Conservation (phyloP, 768 basidiomycete genomes). For the Kwoniella heveanensis region DNA sequence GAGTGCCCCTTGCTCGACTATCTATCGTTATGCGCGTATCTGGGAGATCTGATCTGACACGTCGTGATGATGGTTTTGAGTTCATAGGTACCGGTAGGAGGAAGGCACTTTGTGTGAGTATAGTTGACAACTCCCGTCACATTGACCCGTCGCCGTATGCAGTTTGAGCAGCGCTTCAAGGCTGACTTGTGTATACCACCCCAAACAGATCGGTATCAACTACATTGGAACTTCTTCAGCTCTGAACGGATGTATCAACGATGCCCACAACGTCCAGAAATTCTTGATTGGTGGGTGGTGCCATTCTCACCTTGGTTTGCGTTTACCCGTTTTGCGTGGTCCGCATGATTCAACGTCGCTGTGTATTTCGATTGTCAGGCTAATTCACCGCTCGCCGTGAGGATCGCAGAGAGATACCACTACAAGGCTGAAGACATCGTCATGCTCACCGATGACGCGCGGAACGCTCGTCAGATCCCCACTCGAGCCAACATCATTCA, state of each 20-base stretch:
- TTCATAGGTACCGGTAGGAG: constrained; percentile 65
- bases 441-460: constrained; percentile 75
- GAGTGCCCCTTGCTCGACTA: constrained; percentile 19
- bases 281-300: constrained; percentile 63
- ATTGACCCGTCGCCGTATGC: too few relatives aligned
- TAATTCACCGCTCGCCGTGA: too few relatives aligned
- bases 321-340: too few relatives aligned
- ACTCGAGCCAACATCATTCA: constrained; percentile 80
- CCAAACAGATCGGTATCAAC: constrained; percentile 73
- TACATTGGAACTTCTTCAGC: constrained; percentile 71
- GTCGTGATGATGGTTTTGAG: background rate
- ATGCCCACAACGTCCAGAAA: constrained; percentile 75
- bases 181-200: background rate
- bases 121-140: too few relatives aligned
- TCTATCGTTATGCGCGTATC: background rate
- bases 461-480: constrained; percentile 66
- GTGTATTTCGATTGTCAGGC: too few relatives aligned
- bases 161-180: too few relatives aligned
- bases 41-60: background rate
- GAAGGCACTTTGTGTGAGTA: constrained; percentile 81
- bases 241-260: constrained; percentile 86
- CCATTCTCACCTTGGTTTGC: background rate
- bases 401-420: constrained; percentile 61
- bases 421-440: constrained; percentile 82
- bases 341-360: too few relatives aligned